Base-by-base conservation (phyloP, 768 basidiomycete genomes). In the Neoboletus magnificus region DNA sequence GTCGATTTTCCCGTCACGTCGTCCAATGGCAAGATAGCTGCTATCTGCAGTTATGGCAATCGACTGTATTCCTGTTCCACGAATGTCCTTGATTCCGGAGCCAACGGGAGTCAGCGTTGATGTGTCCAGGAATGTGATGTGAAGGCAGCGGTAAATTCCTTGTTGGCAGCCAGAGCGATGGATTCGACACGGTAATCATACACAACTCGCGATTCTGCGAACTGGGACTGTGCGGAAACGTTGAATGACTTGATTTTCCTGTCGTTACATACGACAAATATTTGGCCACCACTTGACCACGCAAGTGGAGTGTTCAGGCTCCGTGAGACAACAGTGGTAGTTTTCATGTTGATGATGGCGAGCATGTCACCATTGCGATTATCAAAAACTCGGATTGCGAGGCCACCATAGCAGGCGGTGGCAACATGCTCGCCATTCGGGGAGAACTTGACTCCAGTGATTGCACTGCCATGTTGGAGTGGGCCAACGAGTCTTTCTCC, bases 1-100 rank as follows among this genome's bases (percentile, higher is more conserved):
- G 10, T n/a, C n/a, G n/a, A n/a, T n/a, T n/a, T n/a, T n/a, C n/a
- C n/a, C n/a, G n/a, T n/a, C n/a, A n/a, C n/a, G 3, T 25, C 1
- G 42, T 11, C 42, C 44, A 4, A 18, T n/a, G 3, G 44, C 44
- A 7, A 45, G 44, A 45, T n/a, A 27, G 5, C 6, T 44, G 0
- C 27, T n/a, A n/a, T 44, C 11, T 11, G 5, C 18, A 2, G 43
- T 11, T 18, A 44, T 29, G 27, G 25, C 25, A 12, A 44, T 27
- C 5, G 43, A 42, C 4, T 1, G 10, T 22, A 43, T 25, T 0
- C 2, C 0, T 25, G n/a, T n/a, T n/a, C n/a, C n/a, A n/a, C n/a
- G n/a, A n/a, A n/a, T n/a, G n/a, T n/a, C n/a, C n/a, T n/a, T n/a
- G n/a, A n/a, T n/a, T 0, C 1, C 15, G 25, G 42, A n/a, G 16